Evolutionary conservation across 306 rosid species (phyloP), one percentile per base, ranked within the genome.

Genomic region (Cucumis hystrix): DNA sequence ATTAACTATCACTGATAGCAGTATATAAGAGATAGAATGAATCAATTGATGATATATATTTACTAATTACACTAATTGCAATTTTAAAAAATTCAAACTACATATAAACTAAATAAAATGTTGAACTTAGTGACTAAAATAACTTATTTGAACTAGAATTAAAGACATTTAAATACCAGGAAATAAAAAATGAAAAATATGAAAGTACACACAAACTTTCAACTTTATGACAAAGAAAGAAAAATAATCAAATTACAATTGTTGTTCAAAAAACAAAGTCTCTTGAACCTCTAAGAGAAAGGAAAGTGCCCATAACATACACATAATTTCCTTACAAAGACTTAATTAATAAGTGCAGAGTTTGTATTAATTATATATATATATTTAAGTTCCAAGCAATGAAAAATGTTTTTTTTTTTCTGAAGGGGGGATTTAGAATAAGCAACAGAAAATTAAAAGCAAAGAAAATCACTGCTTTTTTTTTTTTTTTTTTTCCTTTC

Each of bases 201-300:
- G 10, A 70, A 70, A 70, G 17, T 63, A 33, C 56, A 49, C 60
- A 49, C 76, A 49, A 71, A 28, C 60, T 23, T 49, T 25, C 76
- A 71, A 71, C 60, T 49, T 47, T 49, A 69, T 49, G 41, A 49
- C 40, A 28, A 9, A 37, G 16, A 40, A 40, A 40, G 30, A 40
- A 45, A 45, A 71, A 71, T 14, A 73, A 73, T 52, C 0, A 72
- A 73, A 73, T 52, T 73, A 73, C 77, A 73, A 71, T 13, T 25
- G 60, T 71, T 40, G 74, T 72, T 49, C 25, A 25, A 49, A 72
- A 47, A 49, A 61, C 61, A 49, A 16, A 51, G 43, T 51, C 23
- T 51, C 23, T 71, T 23, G 11, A 40, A 47, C 8, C 37, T 69
- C 58, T 45, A 69, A 45, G 58, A 45, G 40, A 43, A 41, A 43